phyloP scores from a whole-genome alignment of 108 stramenopile species.

The Fistulifera pelliculosa region DNA sequence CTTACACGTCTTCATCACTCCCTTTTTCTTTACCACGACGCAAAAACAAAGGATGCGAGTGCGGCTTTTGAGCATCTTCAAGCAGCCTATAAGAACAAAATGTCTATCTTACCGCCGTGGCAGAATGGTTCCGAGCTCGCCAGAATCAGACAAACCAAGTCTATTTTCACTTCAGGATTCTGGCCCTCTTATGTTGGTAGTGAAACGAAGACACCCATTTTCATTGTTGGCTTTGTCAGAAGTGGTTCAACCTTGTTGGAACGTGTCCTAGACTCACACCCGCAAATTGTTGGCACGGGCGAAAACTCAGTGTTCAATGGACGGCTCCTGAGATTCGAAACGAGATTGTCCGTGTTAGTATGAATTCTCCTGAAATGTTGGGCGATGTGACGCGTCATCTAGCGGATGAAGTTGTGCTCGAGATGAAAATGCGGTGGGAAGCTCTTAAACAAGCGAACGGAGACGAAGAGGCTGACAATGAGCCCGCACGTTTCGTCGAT shows the following conservation, averaged over 20 bases:
- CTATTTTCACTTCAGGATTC: conserved; percentile 54
- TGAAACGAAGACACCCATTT: conserved; percentile 50
- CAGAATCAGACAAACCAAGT: conserved; percentile 43
- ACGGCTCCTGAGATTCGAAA: conserved; percentile 8
- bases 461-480: conserved; percentile 12
- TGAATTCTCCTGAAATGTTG: conserved; percentile 24
- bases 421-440: conserved; percentile 59
- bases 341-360: conserved; percentile 7
- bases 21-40: conserved; percentile 70
- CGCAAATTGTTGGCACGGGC: conserved; percentile 73
- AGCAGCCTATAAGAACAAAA: conserved; percentile 54
- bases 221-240: conserved; percentile 83
- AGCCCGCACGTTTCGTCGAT: conserved; percentile 58
- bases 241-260: conserved; percentile 83
- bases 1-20: conserved; percentile 65
- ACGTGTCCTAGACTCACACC: conserved; percentile 77
- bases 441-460: conserved; percentile 36
- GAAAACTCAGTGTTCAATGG: conserved; percentile 87
- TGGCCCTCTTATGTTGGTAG: conserved; percentile 62
- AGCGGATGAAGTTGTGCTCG: conserved; percentile 55
- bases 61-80: conserved; percentile 60
- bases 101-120: conserved; percentile 46
- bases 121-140: conserved; percentile 36
- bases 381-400: conserved; percentile 31
- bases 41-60: conserved; percentile 52